A percentile compares a stretch with the other conserved stretches of the same genome.
These are phyloP conservation scores for Anisogramma anomala DNA, from an alignment of 2,329 filamentous ascomycete species.

Conservation along the genomic window DNA sequence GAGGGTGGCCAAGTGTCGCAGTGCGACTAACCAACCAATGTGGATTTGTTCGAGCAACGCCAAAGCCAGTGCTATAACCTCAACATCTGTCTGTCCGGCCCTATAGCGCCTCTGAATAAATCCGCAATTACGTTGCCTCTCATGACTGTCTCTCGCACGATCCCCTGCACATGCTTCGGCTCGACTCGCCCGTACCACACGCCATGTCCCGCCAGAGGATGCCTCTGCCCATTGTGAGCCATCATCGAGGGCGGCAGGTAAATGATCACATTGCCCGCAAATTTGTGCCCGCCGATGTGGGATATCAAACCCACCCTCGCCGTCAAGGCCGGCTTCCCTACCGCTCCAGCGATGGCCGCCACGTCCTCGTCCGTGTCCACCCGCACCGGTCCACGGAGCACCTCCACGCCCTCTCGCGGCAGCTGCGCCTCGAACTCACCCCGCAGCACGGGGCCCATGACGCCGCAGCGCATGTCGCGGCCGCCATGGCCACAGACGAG, in stretches of 20 bases:
- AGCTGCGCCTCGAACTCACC: slow-evolving; percentile 57
- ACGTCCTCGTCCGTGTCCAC: slow-evolving; percentile 23
- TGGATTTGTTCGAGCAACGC: not conserved
- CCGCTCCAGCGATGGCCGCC: slow-evolving; percentile 17
- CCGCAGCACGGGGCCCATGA: slow-evolving; percentile 62
- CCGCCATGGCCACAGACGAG: slow-evolving; percentile 81
- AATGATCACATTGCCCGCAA: slow-evolving; percentile 72
- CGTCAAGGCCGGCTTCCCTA: slow-evolving; percentile 17
- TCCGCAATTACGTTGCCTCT: slow-evolving; percentile 57
- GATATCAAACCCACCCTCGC: slow-evolving; percentile 60
- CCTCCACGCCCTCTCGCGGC: slow-evolving; percentile 33
- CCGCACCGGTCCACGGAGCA: slow-evolving; percentile 36
- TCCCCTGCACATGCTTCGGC: slow-evolving; percentile 63
- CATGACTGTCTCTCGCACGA: slow-evolving; percentile 59
- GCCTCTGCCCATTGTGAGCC: slow-evolving; percentile 29
- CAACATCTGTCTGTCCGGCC: slow-evolving; percentile 40
- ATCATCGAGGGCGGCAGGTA: slow-evolving; percentile 54
- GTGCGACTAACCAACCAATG: not conserved
- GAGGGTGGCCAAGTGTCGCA: not conserved
- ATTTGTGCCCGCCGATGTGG: slow-evolving; percentile 78
- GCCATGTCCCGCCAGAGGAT: slow-evolving; percentile 57
- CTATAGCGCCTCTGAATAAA: slow-evolving; percentile 61
- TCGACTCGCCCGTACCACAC: slow-evolving; percentile 77
- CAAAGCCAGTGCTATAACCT: slow-evolving; percentile 26
- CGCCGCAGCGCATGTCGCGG: slow-evolving; percentile 71